Percentiles rank a stretch among this genome's conserved stretches.
phyloP scores from a whole-genome alignment of 352 stramenopile species.

The Globisporangium polare region DNA sequence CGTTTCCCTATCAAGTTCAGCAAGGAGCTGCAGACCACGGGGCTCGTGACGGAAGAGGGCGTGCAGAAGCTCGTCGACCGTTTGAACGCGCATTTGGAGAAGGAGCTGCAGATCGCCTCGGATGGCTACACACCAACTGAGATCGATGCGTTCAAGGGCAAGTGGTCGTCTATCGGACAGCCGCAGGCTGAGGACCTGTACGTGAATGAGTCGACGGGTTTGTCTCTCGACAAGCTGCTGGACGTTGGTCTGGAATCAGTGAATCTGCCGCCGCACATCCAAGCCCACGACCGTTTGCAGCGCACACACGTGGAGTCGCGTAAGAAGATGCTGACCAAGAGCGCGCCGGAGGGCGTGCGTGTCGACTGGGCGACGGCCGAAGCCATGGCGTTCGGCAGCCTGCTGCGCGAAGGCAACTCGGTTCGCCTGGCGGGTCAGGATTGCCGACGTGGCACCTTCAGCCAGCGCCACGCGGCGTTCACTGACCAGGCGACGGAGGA shows the following conservation, averaged over 20 bases:
- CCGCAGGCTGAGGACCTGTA: conserved; percentile 51
- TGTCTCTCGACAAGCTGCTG: conserved; percentile 51
- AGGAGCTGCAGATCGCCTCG: conserved; percentile 50
- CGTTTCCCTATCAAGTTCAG: conserved; percentile 74
- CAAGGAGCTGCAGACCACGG: conserved; percentile 49
- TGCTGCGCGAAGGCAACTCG: conserved; percentile 79
- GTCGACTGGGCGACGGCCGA: conserved; percentile 89
- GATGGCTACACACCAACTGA: conserved; percentile 59
- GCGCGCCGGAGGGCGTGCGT: conserved; percentile 28
- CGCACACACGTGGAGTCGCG: conserved; percentile 73
- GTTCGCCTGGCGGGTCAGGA: conserved; percentile 87
- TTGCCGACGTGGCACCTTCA: conserved; percentile 87
- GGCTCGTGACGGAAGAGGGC: conserved; percentile 47
- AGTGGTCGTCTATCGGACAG: conserved; percentile 58
- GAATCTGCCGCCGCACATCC: conserved; percentile 45
- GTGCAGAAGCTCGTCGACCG: conserved; percentile 59
- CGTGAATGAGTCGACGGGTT: conserved; percentile 42
- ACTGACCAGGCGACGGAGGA: conserved; percentile 78
- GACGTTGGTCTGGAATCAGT: conserved; percentile 64
- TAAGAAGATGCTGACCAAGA: conserved; percentile 65
- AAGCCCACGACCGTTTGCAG: conserved; percentile 68
- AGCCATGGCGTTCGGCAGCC: conserved; percentile 83
- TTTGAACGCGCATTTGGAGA: conserved; percentile 63
- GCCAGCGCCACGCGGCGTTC: conserved; percentile 84
- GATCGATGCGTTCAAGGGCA: conserved; percentile 72